phyloP scores from a whole-genome alignment of 192 early-diverging fungal species.

The Spinellus fusiger region DNA sequence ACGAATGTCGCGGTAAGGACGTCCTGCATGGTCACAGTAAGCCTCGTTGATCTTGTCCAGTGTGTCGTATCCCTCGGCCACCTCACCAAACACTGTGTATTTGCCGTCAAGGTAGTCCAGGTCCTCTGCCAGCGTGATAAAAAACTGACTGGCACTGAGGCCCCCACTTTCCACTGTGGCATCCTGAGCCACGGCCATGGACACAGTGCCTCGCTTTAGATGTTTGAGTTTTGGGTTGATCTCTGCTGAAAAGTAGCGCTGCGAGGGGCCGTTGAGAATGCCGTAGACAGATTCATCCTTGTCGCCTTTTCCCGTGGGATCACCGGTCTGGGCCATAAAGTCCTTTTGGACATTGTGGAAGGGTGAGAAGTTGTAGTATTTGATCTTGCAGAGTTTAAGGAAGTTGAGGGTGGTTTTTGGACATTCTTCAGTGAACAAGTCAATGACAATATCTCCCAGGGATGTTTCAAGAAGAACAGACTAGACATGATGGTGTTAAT shows the following conservation, averaged over 20 bases:
- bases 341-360: conserved; percentile 79
- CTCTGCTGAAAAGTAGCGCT: conserved; percentile 72
- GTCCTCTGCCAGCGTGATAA: conserved; percentile 70
- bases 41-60: conserved; percentile 71
- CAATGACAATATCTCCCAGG: conserved; percentile 83
- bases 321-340: conserved; percentile 74
- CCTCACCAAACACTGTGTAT: conserved; percentile 80
- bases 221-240: conserved; percentile 79
- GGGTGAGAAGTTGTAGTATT: conserved; percentile 78
- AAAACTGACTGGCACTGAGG: conserved; percentile 78
- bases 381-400: conserved; percentile 84
- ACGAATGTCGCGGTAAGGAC: conserved; percentile 81
- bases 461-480: conserved; percentile 85
- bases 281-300: conserved; percentile 70
- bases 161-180: conserved; percentile 33
- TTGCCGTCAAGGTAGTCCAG: conserved; percentile 80
- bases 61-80: conserved; percentile 86
- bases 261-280: conserved; percentile 47
- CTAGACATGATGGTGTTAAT: no score
- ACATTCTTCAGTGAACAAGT: conserved; percentile 70
- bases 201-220: conserved; percentile 64
- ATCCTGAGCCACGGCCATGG: conserved; percentile 58
- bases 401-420: conserved; percentile 72
- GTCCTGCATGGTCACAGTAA: conserved; percentile 61
- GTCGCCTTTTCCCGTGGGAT: conserved; percentile 66